Percentiles rank a stretch among this genome's conserved stretches.
Conservation (phyloP, 1,139 yeast genomes). For the Candida tropicalis region DNA sequence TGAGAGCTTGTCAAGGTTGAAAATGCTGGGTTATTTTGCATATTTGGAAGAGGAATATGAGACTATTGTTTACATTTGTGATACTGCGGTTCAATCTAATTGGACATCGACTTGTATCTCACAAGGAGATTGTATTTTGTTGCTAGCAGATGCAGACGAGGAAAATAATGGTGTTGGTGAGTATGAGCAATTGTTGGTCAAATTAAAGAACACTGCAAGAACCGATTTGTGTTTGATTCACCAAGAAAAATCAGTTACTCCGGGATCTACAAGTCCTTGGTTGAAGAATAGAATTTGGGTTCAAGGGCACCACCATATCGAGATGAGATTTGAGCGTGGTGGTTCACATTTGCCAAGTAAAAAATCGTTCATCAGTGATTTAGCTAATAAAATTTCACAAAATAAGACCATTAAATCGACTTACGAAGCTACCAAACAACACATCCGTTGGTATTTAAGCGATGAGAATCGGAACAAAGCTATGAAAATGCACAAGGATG, state of each 20-base stretch:
- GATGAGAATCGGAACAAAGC: conserved; percentile 24
- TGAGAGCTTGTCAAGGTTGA: conserved; percentile 73
- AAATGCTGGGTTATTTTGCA: conserved; percentile 86
- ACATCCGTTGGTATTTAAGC: conserved; percentile 22
- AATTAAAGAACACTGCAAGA: conserved; percentile 81
- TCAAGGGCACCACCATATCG: conserved; percentile 90
- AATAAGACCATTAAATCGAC: conserved; percentile 35
- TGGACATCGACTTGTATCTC: conserved; percentile 95
- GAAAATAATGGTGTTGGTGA: conserved; percentile 81
- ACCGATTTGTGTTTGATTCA: conserved; percentile 86
- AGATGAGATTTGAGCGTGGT: conserved; percentile 44
- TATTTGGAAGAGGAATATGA: conserved; percentile 89
- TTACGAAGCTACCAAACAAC: conserved; percentile 37
- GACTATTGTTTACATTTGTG: conserved; percentile 86
- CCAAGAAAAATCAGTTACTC: conserved; percentile 76
- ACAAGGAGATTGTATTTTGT: conserved; percentile 87
- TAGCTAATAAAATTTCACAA: conserved; percentile 40
- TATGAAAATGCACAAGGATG: conserved; percentile 73
- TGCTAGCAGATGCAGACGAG: conserved; percentile 69
- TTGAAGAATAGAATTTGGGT: conserved; percentile 86
- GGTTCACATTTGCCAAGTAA: conserved; percentile 18
- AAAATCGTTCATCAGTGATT: conserved; percentile 34
- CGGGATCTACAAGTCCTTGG: conserved; percentile 88
- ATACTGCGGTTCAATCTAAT: conserved; percentile 75
- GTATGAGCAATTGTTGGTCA: conserved; percentile 74